Percentiles rank a stretch among this genome's conserved stretches.
phyloP scores from a whole-genome alignment of 2,329 filamentous ascomycete species.

The Decorospora gaudefroyi region DNA sequence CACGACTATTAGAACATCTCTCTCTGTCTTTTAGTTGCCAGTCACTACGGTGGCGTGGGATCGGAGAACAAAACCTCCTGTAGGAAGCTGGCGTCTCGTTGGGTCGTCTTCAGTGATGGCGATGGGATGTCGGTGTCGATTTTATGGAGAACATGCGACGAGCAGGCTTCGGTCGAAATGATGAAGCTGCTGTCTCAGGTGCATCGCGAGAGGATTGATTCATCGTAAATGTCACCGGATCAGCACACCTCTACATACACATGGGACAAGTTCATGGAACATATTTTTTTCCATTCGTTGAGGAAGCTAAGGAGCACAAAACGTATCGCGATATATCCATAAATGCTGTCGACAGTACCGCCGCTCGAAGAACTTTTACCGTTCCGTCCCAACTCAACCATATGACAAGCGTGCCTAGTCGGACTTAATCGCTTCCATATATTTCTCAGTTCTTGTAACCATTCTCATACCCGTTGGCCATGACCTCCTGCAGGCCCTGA shows the following conservation, averaged over 20 bases:
- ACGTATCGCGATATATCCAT: constrained; percentile 3
- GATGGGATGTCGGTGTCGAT: constrained; percentile 73
- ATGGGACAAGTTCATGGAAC: neutral
- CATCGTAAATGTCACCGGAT: too few relatives aligned
- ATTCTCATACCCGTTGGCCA: constrained; percentile 41
- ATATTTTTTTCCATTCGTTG: constrained; percentile 6
- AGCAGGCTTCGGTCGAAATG: too few relatives aligned
- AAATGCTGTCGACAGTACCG: constrained; percentile 3
- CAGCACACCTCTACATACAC: neutral
- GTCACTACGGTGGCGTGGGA: constrained; percentile 63
- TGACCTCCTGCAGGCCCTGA: constrained; percentile 28
- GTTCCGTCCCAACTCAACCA: constrained; percentile 6
- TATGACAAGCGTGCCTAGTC: constrained; percentile 18
- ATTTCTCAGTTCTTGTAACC: constrained; percentile 38
- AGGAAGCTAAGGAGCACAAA: constrained; percentile 7
- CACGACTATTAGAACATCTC: constrained; percentile 65
- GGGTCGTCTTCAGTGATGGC: constrained; percentile 72
- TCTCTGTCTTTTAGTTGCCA: constrained; percentile 68
- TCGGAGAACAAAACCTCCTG: constrained; percentile 60
- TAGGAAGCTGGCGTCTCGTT: constrained; percentile 73
- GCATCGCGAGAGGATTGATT: too few relatives aligned
- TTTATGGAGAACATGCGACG: constrained; percentile 67
- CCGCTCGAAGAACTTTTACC: constrained; percentile 8
- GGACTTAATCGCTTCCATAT: constrained; percentile 18
- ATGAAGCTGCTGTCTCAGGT: too few relatives aligned